A percentile compares a stretch with the other conserved stretches of the same genome.
phyloP scores from a whole-genome alignment of 1,284 basidiomycete genomes.

The Heimioporus retisporus region DNA sequence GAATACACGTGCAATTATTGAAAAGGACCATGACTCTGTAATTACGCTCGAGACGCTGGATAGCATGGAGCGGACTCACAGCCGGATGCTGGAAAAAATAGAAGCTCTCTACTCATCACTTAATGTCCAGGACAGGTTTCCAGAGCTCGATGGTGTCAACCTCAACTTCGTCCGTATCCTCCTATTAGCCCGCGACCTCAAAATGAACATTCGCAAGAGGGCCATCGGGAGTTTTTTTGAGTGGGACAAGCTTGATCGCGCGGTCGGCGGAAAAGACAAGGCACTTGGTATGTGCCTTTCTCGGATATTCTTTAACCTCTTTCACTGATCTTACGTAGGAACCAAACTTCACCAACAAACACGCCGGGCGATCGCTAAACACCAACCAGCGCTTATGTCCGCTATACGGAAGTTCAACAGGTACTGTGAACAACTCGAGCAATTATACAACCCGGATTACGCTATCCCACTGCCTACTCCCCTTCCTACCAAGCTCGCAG shows the following conservation, averaged over 20 bases:
- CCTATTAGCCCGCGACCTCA: constrained; percentile 47
- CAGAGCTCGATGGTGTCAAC: constrained; percentile 40
- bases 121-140: constrained; percentile 46
- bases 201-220: constrained; percentile 50
- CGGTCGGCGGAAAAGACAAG: neutral
- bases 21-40: neutral
- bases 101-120: constrained; percentile 48
- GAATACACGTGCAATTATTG: neutral
- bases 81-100: constrained; percentile 28
- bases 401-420: constrained; percentile 16
- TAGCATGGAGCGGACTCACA: constrained; percentile 29
- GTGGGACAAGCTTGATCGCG: neutral
- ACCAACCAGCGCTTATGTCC: constrained; percentile 16
- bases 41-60: constrained; percentile 19
- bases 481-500: too few relatives aligned
- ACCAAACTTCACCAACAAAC: constrained; percentile 21
- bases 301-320: too few relatives aligned
- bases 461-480: too few relatives aligned
- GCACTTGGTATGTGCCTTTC: neutral
- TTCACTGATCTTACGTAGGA: neutral
- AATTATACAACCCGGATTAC: too few relatives aligned
- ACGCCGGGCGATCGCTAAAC: constrained; percentile 9
- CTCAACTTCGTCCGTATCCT: constrained; percentile 47
- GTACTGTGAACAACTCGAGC: neutral
- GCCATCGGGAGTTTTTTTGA: constrained; percentile 30